phyloP scores from a whole-genome alignment of 176 grass and related monocot genomes.

The Eleusine coracana region DNA sequence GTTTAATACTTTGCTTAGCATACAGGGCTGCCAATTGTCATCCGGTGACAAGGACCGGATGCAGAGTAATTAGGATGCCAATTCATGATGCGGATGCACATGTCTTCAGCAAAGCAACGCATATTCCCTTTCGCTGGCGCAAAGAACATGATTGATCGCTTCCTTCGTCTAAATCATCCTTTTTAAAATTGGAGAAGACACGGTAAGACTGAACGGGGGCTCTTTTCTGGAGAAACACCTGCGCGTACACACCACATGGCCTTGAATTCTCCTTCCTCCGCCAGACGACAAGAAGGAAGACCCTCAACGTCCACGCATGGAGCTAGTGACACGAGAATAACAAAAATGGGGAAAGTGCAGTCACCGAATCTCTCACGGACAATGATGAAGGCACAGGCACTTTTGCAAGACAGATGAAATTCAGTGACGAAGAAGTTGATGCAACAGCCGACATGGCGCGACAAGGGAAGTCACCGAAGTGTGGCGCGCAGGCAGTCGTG shows the following conservation, averaged over 20 bases:
- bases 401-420: background rate
- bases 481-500: background rate
- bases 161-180: background rate
- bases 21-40: conserved; percentile 25
- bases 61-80: conserved; percentile 4
- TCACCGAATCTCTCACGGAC: background rate
- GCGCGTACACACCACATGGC: background rate
- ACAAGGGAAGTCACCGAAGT: background rate
- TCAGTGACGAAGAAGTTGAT: background rate
- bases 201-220: background rate
- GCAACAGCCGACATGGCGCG: background rate
- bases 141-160: background rate
- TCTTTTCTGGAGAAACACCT: background rate
- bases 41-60: background rate
- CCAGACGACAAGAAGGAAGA: background rate
- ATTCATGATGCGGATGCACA: conserved; percentile 5
- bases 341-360: too few relatives aligned
- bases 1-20: background rate
- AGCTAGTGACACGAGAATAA: background rate
- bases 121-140: conserved; percentile 1
- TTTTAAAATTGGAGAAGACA: background rate
- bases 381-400: too few relatives aligned
- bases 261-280: background rate
- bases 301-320: background rate
- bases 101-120: conserved; percentile 13